Base-by-base conservation (phyloP, 202 grass and related monocot genomes). In the Panicum hallii region DNA sequence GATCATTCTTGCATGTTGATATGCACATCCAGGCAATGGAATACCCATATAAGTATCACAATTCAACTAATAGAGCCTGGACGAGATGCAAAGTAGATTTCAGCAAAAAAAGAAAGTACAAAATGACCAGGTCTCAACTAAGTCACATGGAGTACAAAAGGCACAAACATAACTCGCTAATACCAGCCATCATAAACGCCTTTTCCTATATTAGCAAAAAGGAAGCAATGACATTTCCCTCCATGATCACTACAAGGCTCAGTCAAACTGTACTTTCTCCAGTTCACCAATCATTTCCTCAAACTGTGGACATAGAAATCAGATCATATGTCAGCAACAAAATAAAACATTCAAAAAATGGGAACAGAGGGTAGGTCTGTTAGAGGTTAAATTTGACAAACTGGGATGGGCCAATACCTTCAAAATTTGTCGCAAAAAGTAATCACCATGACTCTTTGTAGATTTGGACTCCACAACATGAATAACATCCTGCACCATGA, bases 231-330 rank as follows among this genome's bases (percentile, higher is more conserved):
- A 26, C 49, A 7, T 70, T 90, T 43, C 16, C 46, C 61, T 85
- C 67, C 67, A 57, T 43, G 54, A 74, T 78, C n/a, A 55, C 45
- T 40, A 82, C 23, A 62, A 83, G 48, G 62, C 36, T 97, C 73
- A 97, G 85, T 99, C 97, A 70, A 97, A n/a, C 48, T 97, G 93
- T 85, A 94, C 86, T 81, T 90, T 99, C 61, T 99, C 93, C 82
- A 99, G 82, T 84, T 94, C 89, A 19, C 83, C 84, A 44, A 94
- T 99, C 84, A 94, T 96, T 87, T 99, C 91, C 87, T 99, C 97
- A 49, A 97, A 94, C 97, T 99, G 89, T 73, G 73, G 47, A 4
- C 72, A 58, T 71, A 34, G 75, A 65, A 74, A 17, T 75, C 41
- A 76, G 13, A 47, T 77, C 12, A 52, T 4, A 55, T 36, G 47